These are phyloP conservation scores for Dioscorea dumetorum DNA, from an alignment of 106 monocot genomes.

Conservation along the genomic window DNA sequence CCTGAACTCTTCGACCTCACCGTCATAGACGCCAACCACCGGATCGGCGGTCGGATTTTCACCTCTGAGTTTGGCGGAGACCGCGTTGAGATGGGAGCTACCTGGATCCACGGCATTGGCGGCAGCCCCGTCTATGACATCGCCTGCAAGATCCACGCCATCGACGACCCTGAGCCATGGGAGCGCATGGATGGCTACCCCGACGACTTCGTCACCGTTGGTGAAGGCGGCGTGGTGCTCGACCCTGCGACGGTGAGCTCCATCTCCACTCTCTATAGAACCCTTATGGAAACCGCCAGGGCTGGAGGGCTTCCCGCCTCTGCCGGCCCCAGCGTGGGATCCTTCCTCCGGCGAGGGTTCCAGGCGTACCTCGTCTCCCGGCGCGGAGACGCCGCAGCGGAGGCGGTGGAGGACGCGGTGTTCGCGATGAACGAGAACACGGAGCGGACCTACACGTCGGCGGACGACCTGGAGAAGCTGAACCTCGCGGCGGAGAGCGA, in stretches of 20 bases:
- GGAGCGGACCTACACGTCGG: constrained; percentile 60
- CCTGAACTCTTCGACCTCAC: constrained; percentile 33
- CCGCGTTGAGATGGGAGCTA: constrained; percentile 71
- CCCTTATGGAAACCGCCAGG: constrained; percentile 39
- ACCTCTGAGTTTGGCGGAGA: constrained; percentile 49
- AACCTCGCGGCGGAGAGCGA: constrained; percentile 68
- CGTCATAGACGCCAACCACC: constrained; percentile 46
- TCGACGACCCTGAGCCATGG: constrained; percentile 22
- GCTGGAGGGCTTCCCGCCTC: constrained; percentile 16
- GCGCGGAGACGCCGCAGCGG: constrained; percentile 9
- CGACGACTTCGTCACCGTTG: constrained; percentile 39
- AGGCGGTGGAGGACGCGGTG: constrained; percentile 42
- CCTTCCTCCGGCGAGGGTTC: constrained; percentile 46
- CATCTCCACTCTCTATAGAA: constrained; percentile 33
- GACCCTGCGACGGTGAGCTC: constrained; percentile 16
- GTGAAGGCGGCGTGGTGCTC: constrained; percentile 47
- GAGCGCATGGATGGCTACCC: constrained; percentile 72
- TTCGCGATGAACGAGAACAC: constrained; percentile 57
- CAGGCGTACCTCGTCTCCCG: constrained; percentile 12
- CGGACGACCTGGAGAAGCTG: constrained; percentile 50
- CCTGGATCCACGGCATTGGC: constrained; percentile 78
- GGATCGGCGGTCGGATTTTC: constrained; percentile 65
- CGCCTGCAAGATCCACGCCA: constrained; percentile 32
- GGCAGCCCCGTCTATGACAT: constrained; percentile 70
- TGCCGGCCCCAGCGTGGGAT: constrained; percentile 28